Conservation (phyloP, 129 eudicot species). For the Scalesia atractyloides region DNA sequence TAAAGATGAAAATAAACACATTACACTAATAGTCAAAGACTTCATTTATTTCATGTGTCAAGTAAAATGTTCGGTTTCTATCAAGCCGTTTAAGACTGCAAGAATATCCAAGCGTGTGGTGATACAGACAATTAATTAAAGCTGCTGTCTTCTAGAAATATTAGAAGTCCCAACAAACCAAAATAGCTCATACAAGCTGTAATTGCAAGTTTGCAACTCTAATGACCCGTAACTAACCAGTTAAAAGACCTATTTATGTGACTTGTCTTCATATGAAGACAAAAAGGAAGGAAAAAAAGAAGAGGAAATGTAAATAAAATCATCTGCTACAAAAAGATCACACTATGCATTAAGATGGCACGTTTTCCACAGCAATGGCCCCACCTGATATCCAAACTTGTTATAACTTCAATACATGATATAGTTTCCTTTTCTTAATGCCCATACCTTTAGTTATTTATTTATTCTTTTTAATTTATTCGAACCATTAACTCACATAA, state of each 20-base stretch:
- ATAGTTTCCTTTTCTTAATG: slow-evolving; percentile 22
- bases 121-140: background rate
- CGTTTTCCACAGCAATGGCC: slow-evolving; percentile 34
- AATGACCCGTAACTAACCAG: slow-evolving; percentile 8
- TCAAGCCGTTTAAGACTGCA: background rate
- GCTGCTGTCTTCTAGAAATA: slow-evolving; percentile 6
- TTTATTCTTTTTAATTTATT: background rate
- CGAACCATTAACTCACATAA: too few species aligned
- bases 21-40: slow-evolving; percentile 1
- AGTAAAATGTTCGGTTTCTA: slow-evolving; percentile 3
- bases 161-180: slow-evolving; percentile 5
- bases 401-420: background rate
- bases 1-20: background rate
- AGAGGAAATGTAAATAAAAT: background rate
- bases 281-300: background rate
- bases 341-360: slow-evolving; percentile 20
- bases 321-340: slow-evolving; percentile 16
- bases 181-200: slow-evolving; percentile 17
- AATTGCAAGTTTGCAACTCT: slow-evolving; percentile 3
- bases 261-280: slow-evolving; percentile 13
- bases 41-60: background rate
- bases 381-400: slow-evolving; percentile 24
- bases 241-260: slow-evolving; percentile 1
- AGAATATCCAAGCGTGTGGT: background rate
- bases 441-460: background rate